phyloP scores from a whole-genome alignment of 2,329 filamentous ascomycete genomes.

The Calcarisporium arbuscula region DNA sequence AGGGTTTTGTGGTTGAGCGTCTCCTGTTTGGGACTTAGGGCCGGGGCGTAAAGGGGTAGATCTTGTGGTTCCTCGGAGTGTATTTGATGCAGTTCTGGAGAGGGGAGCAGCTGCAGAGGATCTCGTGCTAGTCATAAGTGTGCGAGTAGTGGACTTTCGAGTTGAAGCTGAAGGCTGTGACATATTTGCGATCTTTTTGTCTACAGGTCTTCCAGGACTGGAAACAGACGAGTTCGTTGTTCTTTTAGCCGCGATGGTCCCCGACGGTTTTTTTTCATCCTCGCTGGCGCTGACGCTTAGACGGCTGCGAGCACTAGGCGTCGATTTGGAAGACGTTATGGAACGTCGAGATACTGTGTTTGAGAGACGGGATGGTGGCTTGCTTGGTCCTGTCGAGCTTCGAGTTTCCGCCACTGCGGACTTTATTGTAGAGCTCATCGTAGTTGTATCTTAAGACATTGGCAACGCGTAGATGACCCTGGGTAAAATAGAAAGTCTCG shows the following conservation, averaged over 20 bases:
- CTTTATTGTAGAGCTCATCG: conserved; percentile 19
- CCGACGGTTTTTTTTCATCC: conserved; percentile 40
- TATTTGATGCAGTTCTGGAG: neutral
- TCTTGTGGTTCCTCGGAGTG: conserved; percentile 23
- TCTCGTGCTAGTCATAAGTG: no score
- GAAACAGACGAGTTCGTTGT: conserved; percentile 38
- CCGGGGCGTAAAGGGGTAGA: conserved; percentile 22
- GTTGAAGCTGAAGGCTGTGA: conserved; percentile 23
- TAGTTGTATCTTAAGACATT: no score
- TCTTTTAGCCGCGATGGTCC: conserved; percentile 31
- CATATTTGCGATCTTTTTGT: conserved; percentile 28
- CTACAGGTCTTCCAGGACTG: conserved; percentile 27
- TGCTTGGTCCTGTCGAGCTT: conserved; percentile 35
- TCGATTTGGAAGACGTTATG: conserved; percentile 27
- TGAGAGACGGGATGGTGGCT: conserved; percentile 41
- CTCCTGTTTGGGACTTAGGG: no score
- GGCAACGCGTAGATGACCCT: no score
- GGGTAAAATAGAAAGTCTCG: no score
- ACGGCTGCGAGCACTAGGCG: conserved; percentile 39
- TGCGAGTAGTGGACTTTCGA: conserved; percentile 24
- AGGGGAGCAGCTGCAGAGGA: no score
- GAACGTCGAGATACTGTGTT: conserved; percentile 26
- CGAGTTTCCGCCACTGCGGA: conserved; percentile 22
- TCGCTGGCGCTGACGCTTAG: conserved; percentile 43
- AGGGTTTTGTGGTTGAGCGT: no score